Evolutionary conservation across 768 basidiomycete genomes (phyloP), one percentile per base, ranked within the genome.

Genomic region (Kwoniella bestiolae): DNA sequence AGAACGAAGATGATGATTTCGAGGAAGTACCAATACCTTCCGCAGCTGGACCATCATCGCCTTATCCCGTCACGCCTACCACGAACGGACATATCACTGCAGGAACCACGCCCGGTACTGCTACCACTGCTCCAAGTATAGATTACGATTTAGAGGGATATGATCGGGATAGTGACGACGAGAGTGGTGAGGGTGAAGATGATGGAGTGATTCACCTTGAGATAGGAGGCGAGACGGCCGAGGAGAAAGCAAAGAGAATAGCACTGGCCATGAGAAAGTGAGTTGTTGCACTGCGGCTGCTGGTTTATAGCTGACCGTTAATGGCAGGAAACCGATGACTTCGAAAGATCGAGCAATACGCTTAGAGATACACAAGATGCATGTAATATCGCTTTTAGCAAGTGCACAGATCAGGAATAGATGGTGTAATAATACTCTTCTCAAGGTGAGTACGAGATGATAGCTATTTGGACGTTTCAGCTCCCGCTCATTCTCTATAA

Each of bases 281-380:
- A 72, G 73, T 41, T 8, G 34, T 5, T 52, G 2, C 9, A 26
- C 23, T 3, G 26, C 6, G 23, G 2, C 31, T 32, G 28, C 9
- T 56, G 45, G 12, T 56, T 6, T n/a, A 3, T 11, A 6, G 31
- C 16, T 51, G 35, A 38, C 45, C 23, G n/a, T 50, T 3, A 49
- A 3, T 47, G 2, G 2, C 50, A 78, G 79, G 51, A 80, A 79
- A 65, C 79, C 79, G 9, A 69, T 80, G 65, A 80, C 78, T 1
- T 74, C 78, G 2, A 74, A 77, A 14, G 91, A 94, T 74, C 87
- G 94, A 12, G 82, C 88, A 45, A 78, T 88, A 8, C 86, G 94
- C 34, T 86, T 94, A 50, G 86, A 90, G 63, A 88, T 87, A 59
- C 95, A 98, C 83, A 94, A 95, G 81, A 83, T 92, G 14, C 96